Percentiles rank a stretch among this genome's conserved stretches.
Evolutionary conservation across 1,139 yeast species (phyloP).

Genomic region (Candida tropicalis): DNA sequence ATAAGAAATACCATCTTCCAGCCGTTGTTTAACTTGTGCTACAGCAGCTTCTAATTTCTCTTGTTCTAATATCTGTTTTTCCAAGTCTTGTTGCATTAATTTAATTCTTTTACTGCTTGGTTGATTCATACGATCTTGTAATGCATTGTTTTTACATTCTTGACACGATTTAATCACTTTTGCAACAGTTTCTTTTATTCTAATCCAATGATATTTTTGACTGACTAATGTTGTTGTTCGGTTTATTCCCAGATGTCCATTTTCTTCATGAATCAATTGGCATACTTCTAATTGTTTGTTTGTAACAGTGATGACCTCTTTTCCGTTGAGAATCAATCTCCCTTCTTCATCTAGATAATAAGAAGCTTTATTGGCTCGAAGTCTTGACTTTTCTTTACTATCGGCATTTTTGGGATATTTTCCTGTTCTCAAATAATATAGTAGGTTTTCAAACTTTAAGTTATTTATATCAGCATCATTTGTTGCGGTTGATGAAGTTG

Average conservation of each 20-base stretch:
- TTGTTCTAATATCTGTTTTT: slow-evolving; percentile 1
- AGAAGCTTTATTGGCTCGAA: slow-evolving; percentile 80
- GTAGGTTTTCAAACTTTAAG: slow-evolving; percentile 71
- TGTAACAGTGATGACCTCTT: slow-evolving; percentile 80
- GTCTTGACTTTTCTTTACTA: slow-evolving; percentile 80
- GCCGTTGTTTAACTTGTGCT: slow-evolving; percentile 10
- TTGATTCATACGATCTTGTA: slow-evolving; percentile 6
- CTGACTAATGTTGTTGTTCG: slow-evolving; percentile 78
- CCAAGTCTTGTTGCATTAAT: neutral
- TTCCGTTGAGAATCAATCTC: slow-evolving; percentile 72
- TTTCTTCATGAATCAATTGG: slow-evolving; percentile 63
- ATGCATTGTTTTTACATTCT: slow-evolving; percentile 57
- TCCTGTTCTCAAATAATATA: slow-evolving; percentile 79
- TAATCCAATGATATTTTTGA: slow-evolving; percentile 86
- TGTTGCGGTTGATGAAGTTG: slow-evolving; percentile 70
- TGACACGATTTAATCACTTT: slow-evolving; percentile 77
- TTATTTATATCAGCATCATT: slow-evolving; percentile 41
- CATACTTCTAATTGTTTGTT: slow-evolving; percentile 75
- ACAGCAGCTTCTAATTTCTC: slow-evolving; percentile 13
- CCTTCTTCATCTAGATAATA: slow-evolving; percentile 56
- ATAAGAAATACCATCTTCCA: slow-evolving; percentile 18
- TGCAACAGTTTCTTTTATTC: slow-evolving; percentile 86
- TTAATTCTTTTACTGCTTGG: slow-evolving; percentile 2
- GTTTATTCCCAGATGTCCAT: slow-evolving; percentile 84
- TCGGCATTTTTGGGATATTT: slow-evolving; percentile 82